These are phyloP conservation scores for Chytriomyces confervae DNA, from an alignment of 192 early-diverging fungal genomes.

Conservation along the genomic window DNA sequence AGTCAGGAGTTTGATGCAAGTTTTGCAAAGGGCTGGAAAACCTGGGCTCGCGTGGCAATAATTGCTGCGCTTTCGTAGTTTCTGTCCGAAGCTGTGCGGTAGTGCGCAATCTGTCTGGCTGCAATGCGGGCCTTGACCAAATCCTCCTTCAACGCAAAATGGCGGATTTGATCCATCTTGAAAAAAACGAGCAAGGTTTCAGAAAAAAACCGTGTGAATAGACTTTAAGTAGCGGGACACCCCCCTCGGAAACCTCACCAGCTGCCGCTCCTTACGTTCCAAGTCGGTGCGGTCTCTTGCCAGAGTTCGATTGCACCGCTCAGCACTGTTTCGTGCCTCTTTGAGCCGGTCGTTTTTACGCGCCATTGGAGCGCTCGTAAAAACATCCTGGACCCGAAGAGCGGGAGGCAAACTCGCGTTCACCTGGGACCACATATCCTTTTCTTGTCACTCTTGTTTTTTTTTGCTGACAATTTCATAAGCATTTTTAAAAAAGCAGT, in stretches of 20 bases:
- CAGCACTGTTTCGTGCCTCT: slow-evolving; percentile 43
- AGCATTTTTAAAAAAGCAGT: not conserved
- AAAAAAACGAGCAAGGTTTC: not conserved
- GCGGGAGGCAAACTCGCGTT: slow-evolving; percentile 12
- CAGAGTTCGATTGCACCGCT: slow-evolving; percentile 44
- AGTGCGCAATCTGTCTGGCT: slow-evolving; percentile 48
- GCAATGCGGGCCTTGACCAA: slow-evolving; percentile 52
- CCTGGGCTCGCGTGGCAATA: slow-evolving; percentile 50
- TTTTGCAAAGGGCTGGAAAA: not conserved
- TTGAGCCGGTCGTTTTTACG: slow-evolving; percentile 42
- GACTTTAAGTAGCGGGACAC: too few relatives aligned
- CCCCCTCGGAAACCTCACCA: slow-evolving; percentile 31
- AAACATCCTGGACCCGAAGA: not conserved
- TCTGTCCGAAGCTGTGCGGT: slow-evolving; percentile 42
- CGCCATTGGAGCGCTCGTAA: slow-evolving; percentile 35
- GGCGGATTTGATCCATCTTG: slow-evolving; percentile 48
- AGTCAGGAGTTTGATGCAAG: not conserved
- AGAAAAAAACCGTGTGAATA: not conserved
- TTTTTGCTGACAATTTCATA: not conserved
- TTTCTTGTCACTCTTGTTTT: not conserved
- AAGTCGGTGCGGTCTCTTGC: slow-evolving; percentile 48
- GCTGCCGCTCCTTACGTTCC: slow-evolving; percentile 49
- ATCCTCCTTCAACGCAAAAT: slow-evolving; percentile 45
- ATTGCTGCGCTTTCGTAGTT: slow-evolving; percentile 51
- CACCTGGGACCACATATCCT: not conserved